Evolutionary conservation across 1,284 basidiomycete species (phyloP).

Genomic region (Microbotryum intermedium): DNA sequence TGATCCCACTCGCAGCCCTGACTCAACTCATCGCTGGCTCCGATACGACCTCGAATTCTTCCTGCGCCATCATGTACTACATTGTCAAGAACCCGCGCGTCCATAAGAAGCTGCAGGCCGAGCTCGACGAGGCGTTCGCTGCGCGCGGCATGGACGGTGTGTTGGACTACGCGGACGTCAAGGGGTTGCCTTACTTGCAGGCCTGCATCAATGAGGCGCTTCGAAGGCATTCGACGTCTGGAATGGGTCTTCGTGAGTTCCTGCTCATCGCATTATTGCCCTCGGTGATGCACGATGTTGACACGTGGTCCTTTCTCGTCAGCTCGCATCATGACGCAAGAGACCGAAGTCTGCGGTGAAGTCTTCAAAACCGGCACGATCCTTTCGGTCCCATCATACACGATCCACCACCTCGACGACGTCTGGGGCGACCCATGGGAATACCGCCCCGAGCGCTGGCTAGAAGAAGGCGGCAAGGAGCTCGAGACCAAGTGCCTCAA

Average conservation of each 20-base stretch:
- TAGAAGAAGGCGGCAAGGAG: conserved; percentile 53
- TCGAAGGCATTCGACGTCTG: conserved; percentile 63
- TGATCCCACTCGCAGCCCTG: conserved; percentile 40
- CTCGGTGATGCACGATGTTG: neutral
- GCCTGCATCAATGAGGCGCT: conserved; percentile 75
- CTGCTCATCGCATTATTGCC: conserved; percentile 9
- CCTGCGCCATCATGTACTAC: conserved; percentile 75
- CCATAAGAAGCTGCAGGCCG: conserved; percentile 63
- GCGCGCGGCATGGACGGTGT: conserved; percentile 41
- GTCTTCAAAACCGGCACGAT: conserved; percentile 56
- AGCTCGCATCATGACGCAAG: conserved; percentile 63
- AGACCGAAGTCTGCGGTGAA: conserved; percentile 52
- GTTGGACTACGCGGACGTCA: conserved; percentile 33
- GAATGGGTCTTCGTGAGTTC: conserved; percentile 53
- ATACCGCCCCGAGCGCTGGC: conserved; percentile 61
- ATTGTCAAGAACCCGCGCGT: conserved; percentile 58
- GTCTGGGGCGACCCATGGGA: conserved; percentile 63
- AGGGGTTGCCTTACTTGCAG: conserved; percentile 45
- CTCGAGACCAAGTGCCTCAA: conserved; percentile 61
- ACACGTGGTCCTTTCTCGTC: neutral
- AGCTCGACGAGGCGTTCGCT: conserved; percentile 60
- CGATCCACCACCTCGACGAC: conserved; percentile 60
- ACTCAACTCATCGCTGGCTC: conserved; percentile 73
- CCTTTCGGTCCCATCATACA: conserved; percentile 49
- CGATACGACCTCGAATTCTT: conserved; percentile 76